Percentiles rank a stretch among this genome's conserved stretches.
Evolutionary conservation across 352 stramenopile genomes (phyloP).

Genomic region (Globisporangium nunn): DNA sequence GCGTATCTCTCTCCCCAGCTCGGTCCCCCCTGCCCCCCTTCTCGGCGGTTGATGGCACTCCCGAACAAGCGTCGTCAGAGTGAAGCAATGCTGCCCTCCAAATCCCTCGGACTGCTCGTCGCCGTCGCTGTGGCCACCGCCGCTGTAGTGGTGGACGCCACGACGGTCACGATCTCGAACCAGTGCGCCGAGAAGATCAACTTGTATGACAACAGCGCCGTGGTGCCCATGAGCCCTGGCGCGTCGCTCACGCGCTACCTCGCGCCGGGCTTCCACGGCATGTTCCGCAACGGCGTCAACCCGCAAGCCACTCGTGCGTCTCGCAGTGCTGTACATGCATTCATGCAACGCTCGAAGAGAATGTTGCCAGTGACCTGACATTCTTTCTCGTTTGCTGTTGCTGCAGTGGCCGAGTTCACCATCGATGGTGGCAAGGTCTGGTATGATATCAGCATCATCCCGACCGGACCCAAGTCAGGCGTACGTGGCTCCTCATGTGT

Average conservation of each 20-base stretch:
- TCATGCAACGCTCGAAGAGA: too few species aligned
- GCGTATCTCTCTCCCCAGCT: not conserved
- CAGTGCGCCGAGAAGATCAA: slow-evolving; percentile 13
- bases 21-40: not conserved
- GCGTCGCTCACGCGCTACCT: slow-evolving; percentile 1
- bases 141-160: not conserved
- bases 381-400: not conserved
- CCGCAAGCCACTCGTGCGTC: slow-evolving; percentile 17
- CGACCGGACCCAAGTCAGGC: slow-evolving; percentile 43
- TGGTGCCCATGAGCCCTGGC: slow-evolving; percentile 3
- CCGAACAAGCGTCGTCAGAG: not conserved
- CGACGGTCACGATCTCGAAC: slow-evolving; percentile 15
- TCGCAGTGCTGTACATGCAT: not conserved
- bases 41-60: not conserved
- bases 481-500: too few species aligned
- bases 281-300: slow-evolving; percentile 16
- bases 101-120: not conserved
- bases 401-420: slow-evolving; percentile 63
- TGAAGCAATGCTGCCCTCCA: not conserved
- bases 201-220: slow-evolving; percentile 14
- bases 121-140: not conserved
- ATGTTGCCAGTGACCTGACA: not conserved
- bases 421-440: slow-evolving; percentile 33
- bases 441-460: slow-evolving; percentile 75
- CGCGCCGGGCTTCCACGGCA: slow-evolving; percentile 8